phyloP scores from a whole-genome alignment of 1,284 basidiomycete species.

The Mycocalia duriaeana region DNA sequence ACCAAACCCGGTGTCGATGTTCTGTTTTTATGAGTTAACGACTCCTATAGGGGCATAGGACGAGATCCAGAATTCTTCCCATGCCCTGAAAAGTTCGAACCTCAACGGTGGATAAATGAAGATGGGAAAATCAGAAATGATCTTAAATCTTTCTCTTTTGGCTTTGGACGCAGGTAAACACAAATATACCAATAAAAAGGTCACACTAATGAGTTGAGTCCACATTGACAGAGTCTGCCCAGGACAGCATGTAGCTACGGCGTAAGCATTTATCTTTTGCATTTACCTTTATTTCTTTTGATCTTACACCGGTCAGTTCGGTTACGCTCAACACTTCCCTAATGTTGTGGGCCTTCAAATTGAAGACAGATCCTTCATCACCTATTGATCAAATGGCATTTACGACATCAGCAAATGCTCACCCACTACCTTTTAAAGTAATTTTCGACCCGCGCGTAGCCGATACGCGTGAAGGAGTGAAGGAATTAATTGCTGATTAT shows the following conservation, averaged over 20 bases:
- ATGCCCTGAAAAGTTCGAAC: slow-evolving; percentile 54
- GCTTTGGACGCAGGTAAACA: slow-evolving; percentile 60
- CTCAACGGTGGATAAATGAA: slow-evolving; percentile 49
- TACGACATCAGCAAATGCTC: slow-evolving; percentile 51
- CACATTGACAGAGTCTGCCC: slow-evolving; percentile 43
- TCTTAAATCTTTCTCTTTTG: slow-evolving; percentile 48
- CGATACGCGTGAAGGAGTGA: slow-evolving; percentile 22
- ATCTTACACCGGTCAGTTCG: slow-evolving; percentile 32
- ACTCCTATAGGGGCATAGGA: slow-evolving; percentile 38
- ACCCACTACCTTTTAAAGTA: slow-evolving; percentile 51
- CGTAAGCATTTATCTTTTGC: slow-evolving; percentile 25
- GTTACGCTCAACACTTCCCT: slow-evolving; percentile 55
- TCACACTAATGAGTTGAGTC: too few species aligned
- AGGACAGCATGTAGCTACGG: slow-evolving; percentile 51
- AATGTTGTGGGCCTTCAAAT: slow-evolving; percentile 55
- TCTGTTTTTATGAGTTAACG: neutral
- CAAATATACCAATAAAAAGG: too few species aligned
- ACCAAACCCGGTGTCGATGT: slow-evolving; percentile 8
- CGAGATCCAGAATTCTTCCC: slow-evolving; percentile 53
- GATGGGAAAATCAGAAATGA: slow-evolving; percentile 45
- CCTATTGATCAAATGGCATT: slow-evolving; percentile 56
- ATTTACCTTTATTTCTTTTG: neutral
- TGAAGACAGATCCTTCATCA: slow-evolving; percentile 38
- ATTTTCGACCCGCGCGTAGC: slow-evolving; percentile 40
- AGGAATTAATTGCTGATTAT: slow-evolving; percentile 32